A percentile compares a stretch with the other conserved stretches of the same genome.
phyloP scores from a whole-genome alignment of 352 stramenopile genomes.

The Paralagenidium karlingii region DNA sequence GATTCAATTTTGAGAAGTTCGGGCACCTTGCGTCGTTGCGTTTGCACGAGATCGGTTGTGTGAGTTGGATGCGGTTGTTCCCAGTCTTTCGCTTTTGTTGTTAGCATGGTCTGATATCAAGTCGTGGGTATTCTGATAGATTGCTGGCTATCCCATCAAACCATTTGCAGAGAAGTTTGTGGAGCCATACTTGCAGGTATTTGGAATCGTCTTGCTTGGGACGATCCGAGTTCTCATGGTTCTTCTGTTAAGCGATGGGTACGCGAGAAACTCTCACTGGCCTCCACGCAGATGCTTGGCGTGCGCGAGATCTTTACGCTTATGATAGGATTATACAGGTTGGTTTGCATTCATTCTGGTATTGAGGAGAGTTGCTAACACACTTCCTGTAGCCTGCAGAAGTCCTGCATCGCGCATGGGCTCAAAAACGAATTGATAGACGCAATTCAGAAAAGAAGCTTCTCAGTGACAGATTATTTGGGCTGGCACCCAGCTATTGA shows the following conservation, averaged over 20 bases:
- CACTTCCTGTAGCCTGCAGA: constrained; percentile 27
- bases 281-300: constrained; percentile 29
- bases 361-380: neutral
- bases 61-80: constrained; percentile 3
- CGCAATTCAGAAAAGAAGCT: constrained; percentile 46
- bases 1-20: constrained; percentile 63
- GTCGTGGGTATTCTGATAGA: constrained; percentile 9
- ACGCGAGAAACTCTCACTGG: constrained; percentile 42
- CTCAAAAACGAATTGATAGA: constrained; percentile 32
- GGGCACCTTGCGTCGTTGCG: constrained; percentile 59
- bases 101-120: neutral
- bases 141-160: constrained; percentile 68
- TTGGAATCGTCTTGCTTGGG: neutral
- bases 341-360: neutral
- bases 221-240: neutral
- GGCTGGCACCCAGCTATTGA: constrained; percentile 74
- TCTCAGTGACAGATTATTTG: constrained; percentile 58
- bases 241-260: constrained; percentile 53
- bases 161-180: constrained; percentile 69
- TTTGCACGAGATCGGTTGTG: constrained; percentile 49
- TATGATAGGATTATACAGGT: constrained; percentile 70
- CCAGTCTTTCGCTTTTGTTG: neutral
- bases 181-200: constrained; percentile 53
- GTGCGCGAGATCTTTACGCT: constrained; percentile 68
- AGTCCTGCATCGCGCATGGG: constrained; percentile 41